Conservation (phyloP, 2,329 filamentous ascomycete species). For the Phialophora expanda region DNA sequence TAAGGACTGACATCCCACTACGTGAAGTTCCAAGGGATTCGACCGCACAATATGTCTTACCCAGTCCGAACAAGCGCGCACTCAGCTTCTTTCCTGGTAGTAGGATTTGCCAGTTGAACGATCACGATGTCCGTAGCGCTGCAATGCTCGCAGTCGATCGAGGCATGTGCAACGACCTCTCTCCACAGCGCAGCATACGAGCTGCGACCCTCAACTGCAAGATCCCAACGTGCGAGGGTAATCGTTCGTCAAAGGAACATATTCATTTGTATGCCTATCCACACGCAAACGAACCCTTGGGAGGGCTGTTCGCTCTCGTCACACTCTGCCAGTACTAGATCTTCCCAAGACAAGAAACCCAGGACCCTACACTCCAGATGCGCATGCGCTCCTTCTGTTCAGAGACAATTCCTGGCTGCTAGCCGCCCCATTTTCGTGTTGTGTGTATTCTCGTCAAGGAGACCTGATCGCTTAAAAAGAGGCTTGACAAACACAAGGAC, state of each 20-base stretch:
- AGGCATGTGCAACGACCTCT: background rate
- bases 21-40: background rate
- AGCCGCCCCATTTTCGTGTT: constrained; percentile 24
- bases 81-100: background rate
- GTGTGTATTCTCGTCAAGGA: constrained; percentile 23
- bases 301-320: constrained; percentile 34
- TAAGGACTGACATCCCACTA: background rate
- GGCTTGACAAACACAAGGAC: constrained; percentile 26
- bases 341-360: constrained; percentile 33
- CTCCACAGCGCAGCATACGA: background rate
- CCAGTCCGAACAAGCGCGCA: background rate
- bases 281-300: constrained; percentile 35
- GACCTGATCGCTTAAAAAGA: constrained; percentile 22
- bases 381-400: constrained; percentile 26
- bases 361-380: constrained; percentile 22
- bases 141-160: background rate
- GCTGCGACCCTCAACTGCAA: background rate
- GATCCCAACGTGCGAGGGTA: background rate
- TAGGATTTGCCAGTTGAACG: background rate
- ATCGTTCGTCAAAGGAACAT: constrained; percentile 29
- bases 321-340: constrained; percentile 37
- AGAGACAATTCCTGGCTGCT: constrained; percentile 15
- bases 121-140: too few relatives aligned
- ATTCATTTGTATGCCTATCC: constrained; percentile 39
- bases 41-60: background rate